phyloP scores from a whole-genome alignment of 1,284 basidiomycete species.

The Gomphus sp. region DNA sequence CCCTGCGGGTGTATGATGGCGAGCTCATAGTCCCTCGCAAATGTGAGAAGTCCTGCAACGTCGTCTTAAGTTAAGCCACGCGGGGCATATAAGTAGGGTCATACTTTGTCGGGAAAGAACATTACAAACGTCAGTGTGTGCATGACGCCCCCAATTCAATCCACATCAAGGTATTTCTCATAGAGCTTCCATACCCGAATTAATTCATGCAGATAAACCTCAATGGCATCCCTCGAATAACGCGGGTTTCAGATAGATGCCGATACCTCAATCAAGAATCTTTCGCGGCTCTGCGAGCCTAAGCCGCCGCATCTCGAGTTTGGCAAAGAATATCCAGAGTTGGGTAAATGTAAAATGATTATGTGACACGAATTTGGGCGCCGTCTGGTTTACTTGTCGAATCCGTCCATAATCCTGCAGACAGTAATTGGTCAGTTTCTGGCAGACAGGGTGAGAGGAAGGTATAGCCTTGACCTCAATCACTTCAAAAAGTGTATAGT shows the following conservation, averaged over 20 bases:
- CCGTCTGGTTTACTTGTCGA: slow-evolving; percentile 90
- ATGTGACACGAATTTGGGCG: slow-evolving; percentile 84
- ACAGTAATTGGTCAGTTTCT: neutral
- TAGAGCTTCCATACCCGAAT: slow-evolving; percentile 93
- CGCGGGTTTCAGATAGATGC: slow-evolving; percentile 93
- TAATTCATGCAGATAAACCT: slow-evolving; percentile 92
- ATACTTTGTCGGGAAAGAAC: slow-evolving; percentile 36
- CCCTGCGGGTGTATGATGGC: slow-evolving; percentile 75
- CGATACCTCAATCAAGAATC: slow-evolving; percentile 84
- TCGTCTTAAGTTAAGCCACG: slow-evolving; percentile 95
- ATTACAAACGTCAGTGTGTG: slow-evolving; percentile 8
- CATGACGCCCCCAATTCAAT: slow-evolving; percentile 14
- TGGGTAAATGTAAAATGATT: slow-evolving; percentile 98
- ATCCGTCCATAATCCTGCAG: slow-evolving; percentile 72
- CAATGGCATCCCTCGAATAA: slow-evolving; percentile 92
- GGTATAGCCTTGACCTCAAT: slow-evolving; percentile 74
- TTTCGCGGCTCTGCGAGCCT: slow-evolving; percentile 84
- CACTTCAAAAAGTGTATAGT: slow-evolving; percentile 97
- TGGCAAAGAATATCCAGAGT: slow-evolving; percentile 84
- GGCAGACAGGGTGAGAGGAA: neutral
- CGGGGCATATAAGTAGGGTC: slow-evolving; percentile 81
- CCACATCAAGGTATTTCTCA: slow-evolving; percentile 87
- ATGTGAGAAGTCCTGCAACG: slow-evolving; percentile 81
- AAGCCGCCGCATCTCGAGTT: slow-evolving; percentile 85
- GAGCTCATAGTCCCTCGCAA: slow-evolving; percentile 91